Evolutionary conservation across 2,329 filamentous ascomycete species (phyloP).

Genomic region (Xylariales sp.): DNA sequence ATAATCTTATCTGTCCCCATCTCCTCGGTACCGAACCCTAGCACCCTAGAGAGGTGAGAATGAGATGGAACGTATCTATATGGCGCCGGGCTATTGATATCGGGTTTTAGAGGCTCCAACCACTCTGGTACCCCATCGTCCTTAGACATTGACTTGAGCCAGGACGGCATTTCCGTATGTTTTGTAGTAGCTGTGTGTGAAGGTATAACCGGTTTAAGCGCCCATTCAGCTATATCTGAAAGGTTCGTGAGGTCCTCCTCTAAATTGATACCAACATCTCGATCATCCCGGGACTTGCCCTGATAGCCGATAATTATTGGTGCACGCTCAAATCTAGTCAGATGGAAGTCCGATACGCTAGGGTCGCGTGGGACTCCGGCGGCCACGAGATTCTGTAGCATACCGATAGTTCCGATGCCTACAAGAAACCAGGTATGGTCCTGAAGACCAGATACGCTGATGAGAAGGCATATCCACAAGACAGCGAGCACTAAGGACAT

Average conservation of each 20-base stretch:
- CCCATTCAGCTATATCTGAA: neutral
- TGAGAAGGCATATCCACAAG: conserved; percentile 9
- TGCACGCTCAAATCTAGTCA: conserved; percentile 5
- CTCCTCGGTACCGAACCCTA: neutral
- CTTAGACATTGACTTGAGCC: conserved; percentile 7
- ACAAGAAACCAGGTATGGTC: conserved; percentile 11
- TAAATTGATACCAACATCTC: conserved; percentile 1
- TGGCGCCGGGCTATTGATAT: no score
- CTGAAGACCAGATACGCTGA: conserved; percentile 8
- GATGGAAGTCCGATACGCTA: conserved; percentile 1
- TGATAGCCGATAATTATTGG: conserved; percentile 11
- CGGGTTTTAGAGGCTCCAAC: conserved; percentile 8
- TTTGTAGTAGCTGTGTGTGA: no score
- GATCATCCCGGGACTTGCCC: conserved; percentile 8
- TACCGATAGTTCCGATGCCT: conserved; percentile 10
- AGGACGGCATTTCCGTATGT: conserved; percentile 7
- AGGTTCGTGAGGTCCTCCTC: conserved; percentile 1
- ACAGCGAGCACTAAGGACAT: conserved; percentile 7
- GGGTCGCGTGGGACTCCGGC: conserved; percentile 8
- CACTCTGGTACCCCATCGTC: conserved; percentile 7
- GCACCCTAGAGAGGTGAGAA: neutral
- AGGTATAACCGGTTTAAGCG: no score
- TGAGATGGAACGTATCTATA: no score
- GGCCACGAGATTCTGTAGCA: conserved; percentile 12
- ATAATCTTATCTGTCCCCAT: neutral